Conservation (phyloP, 768 basidiomycete species). For the Leucosporidium creatinivorum region DNA sequence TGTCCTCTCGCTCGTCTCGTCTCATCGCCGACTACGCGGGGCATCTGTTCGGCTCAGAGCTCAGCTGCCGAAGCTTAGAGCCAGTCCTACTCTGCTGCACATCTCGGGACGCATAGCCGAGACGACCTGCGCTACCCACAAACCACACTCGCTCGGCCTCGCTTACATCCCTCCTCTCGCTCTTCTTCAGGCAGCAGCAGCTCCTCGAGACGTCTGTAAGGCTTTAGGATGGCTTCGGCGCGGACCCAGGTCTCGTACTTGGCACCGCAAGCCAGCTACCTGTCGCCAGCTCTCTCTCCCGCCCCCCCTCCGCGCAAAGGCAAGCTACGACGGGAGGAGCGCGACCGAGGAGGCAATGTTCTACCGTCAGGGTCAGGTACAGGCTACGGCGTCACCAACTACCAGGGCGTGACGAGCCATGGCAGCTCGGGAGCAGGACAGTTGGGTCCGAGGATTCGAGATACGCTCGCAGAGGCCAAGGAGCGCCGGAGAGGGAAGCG, state of each 20-base stretch:
- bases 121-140: too few relatives aligned
- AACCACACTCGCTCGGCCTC: too few relatives aligned
- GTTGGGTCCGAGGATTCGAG: background rate
- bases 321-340: background rate
- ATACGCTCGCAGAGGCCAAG: constrained; percentile 5
- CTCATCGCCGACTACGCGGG: too few relatives aligned
- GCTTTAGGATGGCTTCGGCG: background rate
- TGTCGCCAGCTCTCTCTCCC: background rate
- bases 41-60: too few relatives aligned
- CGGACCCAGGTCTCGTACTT: constrained; percentile 1
- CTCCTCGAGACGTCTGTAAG: too few relatives aligned
- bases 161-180: too few relatives aligned
- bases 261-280: background rate
- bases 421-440: background rate
- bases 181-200: too few relatives aligned
- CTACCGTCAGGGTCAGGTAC: background rate
- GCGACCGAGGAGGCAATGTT: constrained; percentile 6
- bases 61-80: too few relatives aligned
- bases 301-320: background rate
- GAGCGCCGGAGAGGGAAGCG: constrained; percentile 18
- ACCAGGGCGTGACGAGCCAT: background rate
- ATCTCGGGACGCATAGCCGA: too few relatives aligned
- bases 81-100: too few relatives aligned
- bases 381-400: constrained; percentile 4
- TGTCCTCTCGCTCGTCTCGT: too few relatives aligned